phyloP scores from a whole-genome alignment of 225 moss, liverwort and hornwort genomes.

The Thuidium tamariscinum region DNA sequence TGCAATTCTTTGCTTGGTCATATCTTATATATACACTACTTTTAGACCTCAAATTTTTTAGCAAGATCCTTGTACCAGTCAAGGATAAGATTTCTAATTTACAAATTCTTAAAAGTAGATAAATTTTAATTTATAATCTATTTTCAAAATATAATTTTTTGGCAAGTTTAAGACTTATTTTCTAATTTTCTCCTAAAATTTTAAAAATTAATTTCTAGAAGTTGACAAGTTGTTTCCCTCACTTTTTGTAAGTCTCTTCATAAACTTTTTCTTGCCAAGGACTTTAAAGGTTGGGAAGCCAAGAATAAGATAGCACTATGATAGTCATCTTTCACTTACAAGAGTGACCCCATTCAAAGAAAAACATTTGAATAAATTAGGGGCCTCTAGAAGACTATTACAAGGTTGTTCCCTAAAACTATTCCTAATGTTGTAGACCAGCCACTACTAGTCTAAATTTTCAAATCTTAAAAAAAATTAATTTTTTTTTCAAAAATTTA shows the following conservation, averaged over 20 bases:
- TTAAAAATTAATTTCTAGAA: neutral
- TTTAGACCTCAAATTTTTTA: neutral
- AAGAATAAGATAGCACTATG: neutral
- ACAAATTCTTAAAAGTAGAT: neutral
- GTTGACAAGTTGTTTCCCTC: neutral
- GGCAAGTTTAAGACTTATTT: too few relatives aligned
- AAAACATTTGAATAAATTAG: too few relatives aligned
- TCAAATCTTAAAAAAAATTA: too few relatives aligned
- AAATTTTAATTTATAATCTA: neutral
- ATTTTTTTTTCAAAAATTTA: too few relatives aligned
- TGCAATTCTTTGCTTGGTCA: fast-evolving
- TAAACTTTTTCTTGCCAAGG: fast-evolving
- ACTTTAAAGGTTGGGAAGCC: fast-evolving
- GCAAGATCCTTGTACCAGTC: neutral
- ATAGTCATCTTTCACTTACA: neutral
- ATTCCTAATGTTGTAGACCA: too few relatives aligned
- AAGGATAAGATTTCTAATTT: neutral
- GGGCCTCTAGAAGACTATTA: too few relatives aligned
- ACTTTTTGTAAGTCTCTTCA: fast-evolving
- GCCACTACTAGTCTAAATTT: too few relatives aligned
- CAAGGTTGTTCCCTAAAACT: too few relatives aligned
- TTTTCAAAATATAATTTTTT: fast-evolving
- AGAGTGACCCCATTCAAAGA: fast-evolving
- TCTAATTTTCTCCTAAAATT: too few relatives aligned
- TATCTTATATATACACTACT: neutral